These are phyloP conservation scores for Phytopythium montanum DNA, from an alignment of 352 stramenopile genomes.

Conservation along the genomic window DNA sequence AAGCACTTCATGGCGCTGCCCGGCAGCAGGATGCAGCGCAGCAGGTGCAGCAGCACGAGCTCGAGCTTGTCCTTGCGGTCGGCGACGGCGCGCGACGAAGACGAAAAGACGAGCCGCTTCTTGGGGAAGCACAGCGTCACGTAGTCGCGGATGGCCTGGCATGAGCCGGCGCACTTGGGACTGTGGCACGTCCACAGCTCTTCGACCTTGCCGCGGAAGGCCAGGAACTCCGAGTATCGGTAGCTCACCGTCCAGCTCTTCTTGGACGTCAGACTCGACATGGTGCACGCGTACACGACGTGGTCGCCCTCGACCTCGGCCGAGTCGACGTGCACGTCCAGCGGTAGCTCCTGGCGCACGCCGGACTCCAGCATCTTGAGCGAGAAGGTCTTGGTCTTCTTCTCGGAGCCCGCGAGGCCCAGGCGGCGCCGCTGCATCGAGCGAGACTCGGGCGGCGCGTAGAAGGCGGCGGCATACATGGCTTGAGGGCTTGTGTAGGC, in stretches of 20 bases:
- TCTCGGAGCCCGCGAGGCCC: background rate
- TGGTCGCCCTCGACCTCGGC: constrained; percentile 30
- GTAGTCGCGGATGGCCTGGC: constrained; percentile 66
- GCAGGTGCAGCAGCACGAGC: constrained; percentile 57
- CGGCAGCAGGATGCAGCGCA: constrained; percentile 59
- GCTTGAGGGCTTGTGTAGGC: background rate
- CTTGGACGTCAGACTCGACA: constrained; percentile 41
- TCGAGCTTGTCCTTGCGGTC: constrained; percentile 57
- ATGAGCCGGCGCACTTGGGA: constrained; percentile 56
- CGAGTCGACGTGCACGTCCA: constrained; percentile 39
- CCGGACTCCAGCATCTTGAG: constrained; percentile 42
- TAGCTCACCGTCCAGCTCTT: constrained; percentile 52
- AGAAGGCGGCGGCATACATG: constrained; percentile 8
- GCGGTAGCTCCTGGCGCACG: constrained; percentile 36
- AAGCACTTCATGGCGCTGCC: constrained; percentile 71
- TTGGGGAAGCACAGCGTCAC: constrained; percentile 53
- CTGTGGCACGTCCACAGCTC: constrained; percentile 52
- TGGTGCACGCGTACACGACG: constrained; percentile 46
- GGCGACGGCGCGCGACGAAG: constrained; percentile 28
- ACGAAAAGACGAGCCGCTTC: constrained; percentile 41
- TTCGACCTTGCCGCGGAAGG: constrained; percentile 44
- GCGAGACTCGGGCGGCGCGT: constrained; percentile 3
- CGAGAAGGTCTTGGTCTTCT: constrained; percentile 37
- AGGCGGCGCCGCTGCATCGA: constrained; percentile 1
- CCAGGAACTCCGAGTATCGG: constrained; percentile 60